Percentiles rank a stretch among this genome's conserved stretches.
Conservation (phyloP, 2,329 filamentous ascomycete species). For the Ophiocordyceps sinensis region DNA sequence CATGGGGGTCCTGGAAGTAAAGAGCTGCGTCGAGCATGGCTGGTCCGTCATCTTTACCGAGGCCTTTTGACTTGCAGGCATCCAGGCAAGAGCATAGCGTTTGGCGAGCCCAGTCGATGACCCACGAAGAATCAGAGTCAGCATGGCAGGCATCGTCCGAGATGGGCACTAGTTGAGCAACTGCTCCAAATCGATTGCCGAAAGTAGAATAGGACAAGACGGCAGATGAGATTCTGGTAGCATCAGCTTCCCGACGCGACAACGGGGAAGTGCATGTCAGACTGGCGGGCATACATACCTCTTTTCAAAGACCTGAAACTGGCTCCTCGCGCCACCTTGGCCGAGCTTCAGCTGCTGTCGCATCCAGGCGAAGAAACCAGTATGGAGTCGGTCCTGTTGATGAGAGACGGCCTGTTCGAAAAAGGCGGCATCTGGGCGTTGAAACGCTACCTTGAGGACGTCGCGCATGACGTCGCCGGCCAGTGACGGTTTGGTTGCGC, state of each 20-base stretch:
- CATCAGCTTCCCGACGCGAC: slow-evolving; percentile 1
- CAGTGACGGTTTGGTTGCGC: no score
- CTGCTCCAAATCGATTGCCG: neutral
- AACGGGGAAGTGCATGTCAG: no score
- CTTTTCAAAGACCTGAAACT: slow-evolving; percentile 2
- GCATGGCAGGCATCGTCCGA: neutral
- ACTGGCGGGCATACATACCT: neutral
- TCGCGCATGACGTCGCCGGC: neutral
- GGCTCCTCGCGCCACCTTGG: neutral
- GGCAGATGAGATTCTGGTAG: slow-evolving; percentile 2
- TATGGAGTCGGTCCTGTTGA: neutral
- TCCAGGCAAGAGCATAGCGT: neutral
- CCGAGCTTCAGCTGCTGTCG: slow-evolving; percentile 2
- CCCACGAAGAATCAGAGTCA: neutral
- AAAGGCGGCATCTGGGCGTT: neutral
- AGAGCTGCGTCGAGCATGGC: slow-evolving; percentile 5
- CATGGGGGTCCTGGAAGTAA: slow-evolving; percentile 4
- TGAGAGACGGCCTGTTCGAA: slow-evolving; percentile 2
- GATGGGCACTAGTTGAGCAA: slow-evolving; percentile 3
- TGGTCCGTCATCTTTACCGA: slow-evolving; percentile 3
- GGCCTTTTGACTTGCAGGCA: neutral
- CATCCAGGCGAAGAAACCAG: slow-evolving; percentile 5
- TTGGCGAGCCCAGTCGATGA: slow-evolving; percentile 6
- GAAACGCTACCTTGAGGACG: slow-evolving; percentile 5
- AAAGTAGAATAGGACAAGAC: slow-evolving; percentile 3